phyloP scores from a whole-genome alignment of 1,139 yeast genomes.

The Debaryomyces psychrophilus region DNA sequence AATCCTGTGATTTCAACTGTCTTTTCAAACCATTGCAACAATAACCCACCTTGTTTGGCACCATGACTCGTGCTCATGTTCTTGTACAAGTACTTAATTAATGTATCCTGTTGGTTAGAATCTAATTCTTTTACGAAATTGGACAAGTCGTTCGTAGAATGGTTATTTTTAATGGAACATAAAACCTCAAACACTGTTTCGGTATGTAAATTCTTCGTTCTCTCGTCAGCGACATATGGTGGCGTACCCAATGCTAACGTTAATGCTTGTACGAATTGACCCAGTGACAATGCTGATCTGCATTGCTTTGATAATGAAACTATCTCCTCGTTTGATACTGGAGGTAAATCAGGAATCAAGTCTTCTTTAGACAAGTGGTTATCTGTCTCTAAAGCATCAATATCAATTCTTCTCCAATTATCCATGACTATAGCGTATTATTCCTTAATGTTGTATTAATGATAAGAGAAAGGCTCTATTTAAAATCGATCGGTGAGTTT shows the following conservation, averaged over 20 bases:
- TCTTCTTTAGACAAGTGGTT: slow-evolving; percentile 66
- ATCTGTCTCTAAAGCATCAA: slow-evolving; percentile 89
- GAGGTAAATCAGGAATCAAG: slow-evolving; percentile 54
- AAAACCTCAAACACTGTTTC: slow-evolving; percentile 74
- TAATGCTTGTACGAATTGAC: slow-evolving; percentile 71
- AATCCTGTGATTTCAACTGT: slow-evolving; percentile 82
- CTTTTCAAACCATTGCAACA: slow-evolving; percentile 92
- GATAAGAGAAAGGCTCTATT: slow-evolving; percentile 5
- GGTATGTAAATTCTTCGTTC: slow-evolving; percentile 51
- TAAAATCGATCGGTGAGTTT: slow-evolving; percentile 1
- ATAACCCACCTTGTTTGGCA: slow-evolving; percentile 82
- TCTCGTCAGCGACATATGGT: slow-evolving; percentile 77
- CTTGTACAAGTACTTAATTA: slow-evolving; percentile 83
- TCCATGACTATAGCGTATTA: slow-evolving; percentile 29
- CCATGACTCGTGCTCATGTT: slow-evolving; percentile 80
- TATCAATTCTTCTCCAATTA: slow-evolving; percentile 81
- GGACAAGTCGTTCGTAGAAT: slow-evolving; percentile 58
- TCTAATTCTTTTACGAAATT: slow-evolving; percentile 60
- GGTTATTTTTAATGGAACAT: slow-evolving; percentile 68
- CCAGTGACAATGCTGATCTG: slow-evolving; percentile 68
- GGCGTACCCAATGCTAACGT: slow-evolving; percentile 66
- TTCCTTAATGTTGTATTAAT: slow-evolving; percentile 2
- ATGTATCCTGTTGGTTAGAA: slow-evolving; percentile 70
- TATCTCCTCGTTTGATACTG: slow-evolving; percentile 52
- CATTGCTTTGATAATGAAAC: slow-evolving; percentile 58